These are phyloP conservation scores for Heliosperma pusillum DNA, from an alignment of 148 eudicot species.

Conservation along the genomic window DNA sequence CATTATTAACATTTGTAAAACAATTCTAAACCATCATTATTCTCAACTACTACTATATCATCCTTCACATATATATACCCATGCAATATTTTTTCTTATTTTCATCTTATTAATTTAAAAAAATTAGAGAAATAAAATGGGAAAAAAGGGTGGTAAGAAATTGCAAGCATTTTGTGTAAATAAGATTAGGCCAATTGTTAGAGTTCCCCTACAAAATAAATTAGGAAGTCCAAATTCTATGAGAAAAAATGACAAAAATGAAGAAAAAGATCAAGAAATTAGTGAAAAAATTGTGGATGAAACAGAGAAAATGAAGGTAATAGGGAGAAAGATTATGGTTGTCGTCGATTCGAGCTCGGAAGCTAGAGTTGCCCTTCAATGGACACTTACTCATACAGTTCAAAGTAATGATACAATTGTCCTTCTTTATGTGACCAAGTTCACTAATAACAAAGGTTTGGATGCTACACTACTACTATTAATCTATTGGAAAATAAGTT, in stretches of 20 bases:
- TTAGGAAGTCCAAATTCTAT: slow-evolving; percentile 16
- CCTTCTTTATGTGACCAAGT: slow-evolving; percentile 60
- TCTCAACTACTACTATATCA: slow-evolving; percentile 19
- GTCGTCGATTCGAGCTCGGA: slow-evolving; percentile 68
- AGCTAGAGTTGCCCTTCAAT: slow-evolving; percentile 69
- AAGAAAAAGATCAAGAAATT: slow-evolving; percentile 5
- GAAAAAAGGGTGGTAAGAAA: slow-evolving; percentile 33
- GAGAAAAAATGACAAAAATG: slow-evolving; percentile 16
- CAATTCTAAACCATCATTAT: slow-evolving; percentile 14
- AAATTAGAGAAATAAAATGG: slow-evolving; percentile 29
- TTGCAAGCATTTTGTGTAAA: slow-evolving; percentile 59
- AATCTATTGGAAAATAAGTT: background rate
- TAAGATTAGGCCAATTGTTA: slow-evolving; percentile 60
- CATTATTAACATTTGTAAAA: slow-evolving; percentile 22
- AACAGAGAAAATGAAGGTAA: slow-evolving; percentile 18
- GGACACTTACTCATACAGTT: slow-evolving; percentile 76
- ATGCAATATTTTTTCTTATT: background rate
- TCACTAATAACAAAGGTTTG: slow-evolving; percentile 41
- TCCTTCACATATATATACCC: slow-evolving; percentile 19
- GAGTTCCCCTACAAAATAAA: slow-evolving; percentile 36
- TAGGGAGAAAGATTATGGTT: slow-evolving; percentile 66
- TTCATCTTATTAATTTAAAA: background rate
- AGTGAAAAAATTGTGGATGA: slow-evolving; percentile 10
- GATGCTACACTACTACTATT: background rate
- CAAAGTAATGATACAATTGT: slow-evolving; percentile 58